Evolutionary conservation across 257 asterid species (phyloP).

Genomic region (Cordia subcordata): DNA sequence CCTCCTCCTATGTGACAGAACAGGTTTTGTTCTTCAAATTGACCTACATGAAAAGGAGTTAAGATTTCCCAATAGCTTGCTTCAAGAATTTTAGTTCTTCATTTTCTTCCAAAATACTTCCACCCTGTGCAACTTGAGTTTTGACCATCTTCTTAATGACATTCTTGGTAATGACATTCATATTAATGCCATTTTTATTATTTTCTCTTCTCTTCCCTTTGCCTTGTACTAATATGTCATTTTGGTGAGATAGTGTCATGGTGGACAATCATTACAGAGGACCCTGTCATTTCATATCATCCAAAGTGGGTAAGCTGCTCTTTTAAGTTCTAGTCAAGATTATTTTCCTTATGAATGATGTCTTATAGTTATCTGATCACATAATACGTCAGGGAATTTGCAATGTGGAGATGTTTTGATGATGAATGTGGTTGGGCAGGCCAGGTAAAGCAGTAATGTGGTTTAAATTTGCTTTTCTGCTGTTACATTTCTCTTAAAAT

Average conservation of each 20-base stretch:
- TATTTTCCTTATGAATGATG: not conserved
- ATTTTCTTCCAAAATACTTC: too few relatives aligned
- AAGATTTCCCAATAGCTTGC: too few relatives aligned
- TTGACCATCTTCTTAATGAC: too few relatives aligned
- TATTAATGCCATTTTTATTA: not conserved
- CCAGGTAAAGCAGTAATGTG: conserved; percentile 13
- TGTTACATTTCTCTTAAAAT: not conserved
- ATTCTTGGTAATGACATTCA: too few relatives aligned
- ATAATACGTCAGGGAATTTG: conserved; percentile 3
- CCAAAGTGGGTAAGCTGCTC: conserved; percentile 12
- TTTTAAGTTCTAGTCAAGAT: not conserved
- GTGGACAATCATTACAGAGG: conserved; percentile 15
- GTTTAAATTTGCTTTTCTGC: not conserved
- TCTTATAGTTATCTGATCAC: not conserved
- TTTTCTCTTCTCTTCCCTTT: not conserved
- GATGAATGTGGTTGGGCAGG: conserved; percentile 21
- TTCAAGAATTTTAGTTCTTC: too few relatives aligned
- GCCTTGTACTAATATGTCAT: not conserved
- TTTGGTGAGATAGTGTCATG: conserved; percentile 11
- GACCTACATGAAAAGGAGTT: too few relatives aligned
- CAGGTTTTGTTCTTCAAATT: too few relatives aligned
- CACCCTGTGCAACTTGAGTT: too few relatives aligned
- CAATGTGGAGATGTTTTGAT: conserved; percentile 20
- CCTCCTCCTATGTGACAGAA: too few relatives aligned
- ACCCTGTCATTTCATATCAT: conserved; percentile 15